Percentiles rank a stretch among this genome's conserved stretches.
phyloP scores from a whole-genome alignment of 495 filamentous ascomycete species.

The Penicillium dipodomyicola region DNA sequence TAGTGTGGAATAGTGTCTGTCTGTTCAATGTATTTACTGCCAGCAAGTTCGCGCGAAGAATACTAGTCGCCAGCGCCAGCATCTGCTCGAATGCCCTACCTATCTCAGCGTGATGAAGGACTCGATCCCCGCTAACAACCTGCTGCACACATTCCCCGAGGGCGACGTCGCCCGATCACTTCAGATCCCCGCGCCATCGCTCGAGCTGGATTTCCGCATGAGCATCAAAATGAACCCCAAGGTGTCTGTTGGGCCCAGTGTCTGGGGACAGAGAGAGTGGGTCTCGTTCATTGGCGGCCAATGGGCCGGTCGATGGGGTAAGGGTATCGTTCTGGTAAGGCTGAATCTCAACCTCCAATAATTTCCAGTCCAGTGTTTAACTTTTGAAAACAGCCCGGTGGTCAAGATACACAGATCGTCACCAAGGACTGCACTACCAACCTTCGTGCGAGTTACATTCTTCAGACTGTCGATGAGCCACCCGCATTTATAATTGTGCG shows the following conservation, averaged over 20 bases:
- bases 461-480: conserved; percentile 58
- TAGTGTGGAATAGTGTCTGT: conserved; percentile 44
- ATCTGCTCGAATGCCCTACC: conserved; percentile 54
- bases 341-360: background rate
- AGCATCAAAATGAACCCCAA: conserved; percentile 59
- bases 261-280: conserved; percentile 58
- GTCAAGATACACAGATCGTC: conserved; percentile 58
- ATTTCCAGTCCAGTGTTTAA: background rate
- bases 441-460: conserved; percentile 52
- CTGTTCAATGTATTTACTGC: conserved; percentile 58
- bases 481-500: conserved; percentile 60
- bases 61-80: conserved; percentile 55
- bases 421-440: conserved; percentile 54
- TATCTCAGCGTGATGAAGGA: conserved; percentile 59
- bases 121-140: conserved; percentile 56
- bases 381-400: conserved; percentile 48
- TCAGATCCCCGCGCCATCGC: conserved; percentile 53
- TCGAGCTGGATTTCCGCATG: conserved; percentile 63
- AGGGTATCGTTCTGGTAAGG: conserved; percentile 58
- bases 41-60: conserved; percentile 58
- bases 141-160: conserved; percentile 56
- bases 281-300: conserved; percentile 56
- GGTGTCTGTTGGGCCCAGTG: conserved; percentile 50
- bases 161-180: conserved; percentile 52
- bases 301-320: conserved; percentile 60